Base-by-base conservation (phyloP, 2,329 filamentous ascomycete genomes). In the Botrytis fragariae region DNA sequence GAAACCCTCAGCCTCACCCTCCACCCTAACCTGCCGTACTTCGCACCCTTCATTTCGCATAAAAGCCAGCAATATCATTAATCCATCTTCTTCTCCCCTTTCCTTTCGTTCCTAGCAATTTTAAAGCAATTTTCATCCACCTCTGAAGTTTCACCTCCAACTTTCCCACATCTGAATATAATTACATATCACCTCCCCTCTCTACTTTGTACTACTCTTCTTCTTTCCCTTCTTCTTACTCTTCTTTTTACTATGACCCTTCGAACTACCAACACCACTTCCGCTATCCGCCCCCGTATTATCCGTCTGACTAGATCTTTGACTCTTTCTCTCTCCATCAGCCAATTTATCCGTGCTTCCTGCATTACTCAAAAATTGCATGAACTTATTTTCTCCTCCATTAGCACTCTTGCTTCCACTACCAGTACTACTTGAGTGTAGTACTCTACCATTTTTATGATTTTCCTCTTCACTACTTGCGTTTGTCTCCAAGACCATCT, bases 401-500 rank as follows among this genome's bases (percentile, higher is more conserved):
- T 48, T 71, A 18, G 22, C 62, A n/a, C 35, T 48, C 32, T 51
- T 64, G 35, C 54, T 71, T 44, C 70, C 70, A 72, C 70, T 72
- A 32, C 61, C 45, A n/a, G 61, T 72, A 32, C 61, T 57, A 37
- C 70, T 72, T 16, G 70, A 72, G 45, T 72, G 70, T 14, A 68
- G n/a, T 48, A 51, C 39, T 65, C 59, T 71, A 6, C 61, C 69
- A 64, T 39, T 32, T 54, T 16, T 54, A 20, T 45, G 57, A 18
- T 67, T 63, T 45, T 68, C 61, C 5, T 68, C 70, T 6, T 39
- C 70, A 35, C 44, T 54, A 59, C 44, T 35, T n/a, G 62, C 20
- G n/a, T 42, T 91, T 4, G 90, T 90, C 79, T 93, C 91, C 39
- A 95, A 84, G 1, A 95, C 88, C 62, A 94, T 88, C 82, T 95